Evolutionary conservation across 1,284 basidiomycete species (phyloP), one percentile per base, ranked within the genome.

Genomic region (Naganishia cerealis): DNA sequence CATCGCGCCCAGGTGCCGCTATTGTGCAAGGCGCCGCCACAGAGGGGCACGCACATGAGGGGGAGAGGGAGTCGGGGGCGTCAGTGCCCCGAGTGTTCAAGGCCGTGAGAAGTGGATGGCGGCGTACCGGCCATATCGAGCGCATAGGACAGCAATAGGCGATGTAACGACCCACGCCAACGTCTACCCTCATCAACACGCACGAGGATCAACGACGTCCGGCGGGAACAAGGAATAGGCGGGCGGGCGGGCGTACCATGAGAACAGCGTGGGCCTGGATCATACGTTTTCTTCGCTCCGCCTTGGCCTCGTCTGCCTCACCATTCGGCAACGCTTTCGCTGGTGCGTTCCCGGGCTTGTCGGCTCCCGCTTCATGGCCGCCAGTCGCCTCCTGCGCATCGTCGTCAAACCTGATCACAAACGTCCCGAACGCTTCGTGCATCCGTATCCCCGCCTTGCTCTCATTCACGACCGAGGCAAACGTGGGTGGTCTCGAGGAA

Each of bases 111-210:
- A 48, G 50, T 12, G 33, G 10, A 18, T 9, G 9, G 12, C 15
- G 15, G 38, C 55, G 26, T 53, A 59, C 66, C 67, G 52, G 12
- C 67, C 67, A 36, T 46, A 63, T 36, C 67, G 48, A 13, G 56
- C 67, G n/a, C 57, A 39, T 8, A 68, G 58, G 12, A 68, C 59
- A 7, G 58, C 59, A 38, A 68, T 24, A 26, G 61, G 61, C 3
- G 61, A 50, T 4, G 61, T 63, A 13, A 63, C 39, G 38, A 29
- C 38, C 61, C 61, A 63, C 18, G 50, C 61, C 10, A 54, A 13
- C 5, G 61, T 63, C 61, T 63, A 38, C 24, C 16, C 9, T 38
- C 10, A 10, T 3, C 33, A 15, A 2, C 21, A 29, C 16, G 6
- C 9, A 8, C 33, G 16, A 42, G n/a, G n/a, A n/a, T n/a, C n/a